Conservation (phyloP, 306 rosid species). For the Cajanus cajan region DNA sequence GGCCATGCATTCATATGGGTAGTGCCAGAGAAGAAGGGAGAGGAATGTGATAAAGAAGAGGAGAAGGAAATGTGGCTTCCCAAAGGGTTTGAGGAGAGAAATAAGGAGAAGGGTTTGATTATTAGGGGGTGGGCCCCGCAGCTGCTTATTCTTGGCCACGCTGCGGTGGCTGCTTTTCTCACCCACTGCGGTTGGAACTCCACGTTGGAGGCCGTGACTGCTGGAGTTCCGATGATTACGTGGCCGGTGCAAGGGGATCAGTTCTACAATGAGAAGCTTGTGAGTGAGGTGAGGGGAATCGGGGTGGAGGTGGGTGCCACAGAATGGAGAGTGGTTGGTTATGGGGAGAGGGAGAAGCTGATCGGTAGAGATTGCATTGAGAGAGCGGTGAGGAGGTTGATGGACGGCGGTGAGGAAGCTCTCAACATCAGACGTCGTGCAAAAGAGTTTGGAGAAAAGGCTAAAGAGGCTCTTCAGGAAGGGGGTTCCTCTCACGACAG, state of each 20-base stretch:
- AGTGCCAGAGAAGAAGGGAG: neutral
- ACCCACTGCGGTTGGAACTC: slow-evolving; percentile 33
- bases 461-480: slow-evolving; percentile 3
- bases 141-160: neutral
- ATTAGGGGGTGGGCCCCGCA: slow-evolving; percentile 27
- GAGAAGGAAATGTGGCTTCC: slow-evolving; percentile 18
- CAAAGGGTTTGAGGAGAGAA: slow-evolving; percentile 3
- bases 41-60: neutral
- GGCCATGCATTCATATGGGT: slow-evolving; percentile 17
- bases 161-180: neutral
- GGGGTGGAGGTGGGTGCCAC: slow-evolving; percentile 34
- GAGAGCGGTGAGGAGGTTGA: slow-evolving; percentile 24
- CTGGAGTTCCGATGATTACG: slow-evolving; percentile 25
- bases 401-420: slow-evolving; percentile 32
- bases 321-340: neutral
- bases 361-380: neutral
- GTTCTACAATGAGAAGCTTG: slow-evolving; percentile 23
- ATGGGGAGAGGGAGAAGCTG: neutral
- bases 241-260: slow-evolving; percentile 18
- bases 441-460: neutral
- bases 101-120: neutral
- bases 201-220: neutral
- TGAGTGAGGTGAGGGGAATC: slow-evolving; percentile 7
- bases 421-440: slow-evolving; percentile 5
- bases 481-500: slow-evolving; percentile 10